These are phyloP conservation scores for Fraxinus angustifolia DNA, from an alignment of 305 asterid species.

Conservation along the genomic window DNA sequence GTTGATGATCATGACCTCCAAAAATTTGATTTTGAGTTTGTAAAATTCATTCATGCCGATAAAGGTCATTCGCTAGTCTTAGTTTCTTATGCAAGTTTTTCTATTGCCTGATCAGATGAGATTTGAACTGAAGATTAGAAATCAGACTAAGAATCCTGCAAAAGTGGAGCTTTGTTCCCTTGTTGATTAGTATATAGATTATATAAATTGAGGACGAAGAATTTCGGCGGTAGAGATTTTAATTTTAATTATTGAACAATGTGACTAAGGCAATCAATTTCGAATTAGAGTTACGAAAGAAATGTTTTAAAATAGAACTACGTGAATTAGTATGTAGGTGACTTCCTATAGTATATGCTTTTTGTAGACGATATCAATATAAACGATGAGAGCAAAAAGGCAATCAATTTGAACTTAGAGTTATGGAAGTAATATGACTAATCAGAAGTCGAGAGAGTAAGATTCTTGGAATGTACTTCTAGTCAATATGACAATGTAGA, in stretches of 20 bases:
- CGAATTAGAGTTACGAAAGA: neutral
- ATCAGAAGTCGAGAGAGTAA: neutral
- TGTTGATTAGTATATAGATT: slow-evolving; percentile 1
- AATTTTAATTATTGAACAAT: neutral
- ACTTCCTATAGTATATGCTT: neutral
- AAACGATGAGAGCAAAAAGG: neutral
- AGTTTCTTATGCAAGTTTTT: slow-evolving; percentile 6
- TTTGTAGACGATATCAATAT: neutral
- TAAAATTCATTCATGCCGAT: neutral
- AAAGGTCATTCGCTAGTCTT: neutral
- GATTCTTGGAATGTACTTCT: neutral
- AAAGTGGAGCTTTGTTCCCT: neutral
- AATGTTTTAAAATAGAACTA: neutral
- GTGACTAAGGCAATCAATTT: neutral
- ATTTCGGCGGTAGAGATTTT: neutral
- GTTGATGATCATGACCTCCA: slow-evolving; percentile 8
- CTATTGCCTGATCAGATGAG: slow-evolving; percentile 3
- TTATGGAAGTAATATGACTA: neutral
- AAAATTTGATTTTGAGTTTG: slow-evolving; percentile 2
- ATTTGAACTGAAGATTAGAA: slow-evolving; percentile 1
- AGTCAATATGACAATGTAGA: neutral
- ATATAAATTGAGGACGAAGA: slow-evolving; percentile 1
- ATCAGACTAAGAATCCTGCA: slow-evolving; percentile 14
- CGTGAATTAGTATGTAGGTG: neutral
- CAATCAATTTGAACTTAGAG: neutral